Evolutionary conservation across 2,329 filamentous ascomycete genomes (phyloP).

Genomic region (Xylariales sp.): DNA sequence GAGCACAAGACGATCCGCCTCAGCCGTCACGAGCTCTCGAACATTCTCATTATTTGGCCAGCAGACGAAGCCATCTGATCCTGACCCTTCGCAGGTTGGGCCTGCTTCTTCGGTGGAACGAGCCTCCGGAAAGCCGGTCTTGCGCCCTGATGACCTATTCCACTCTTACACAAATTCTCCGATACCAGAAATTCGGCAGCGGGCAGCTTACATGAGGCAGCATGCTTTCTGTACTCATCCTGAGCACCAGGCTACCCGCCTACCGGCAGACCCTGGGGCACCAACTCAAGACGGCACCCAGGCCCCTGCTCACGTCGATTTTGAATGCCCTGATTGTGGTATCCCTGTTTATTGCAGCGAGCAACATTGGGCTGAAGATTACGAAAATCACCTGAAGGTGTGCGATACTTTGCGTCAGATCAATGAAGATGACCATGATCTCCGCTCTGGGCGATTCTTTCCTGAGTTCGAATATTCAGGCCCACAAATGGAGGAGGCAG

Average conservation of each 20-base stretch:
- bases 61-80: constrained; percentile 15
- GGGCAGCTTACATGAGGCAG: constrained; percentile 87
- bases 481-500: constrained; percentile 83
- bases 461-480: constrained; percentile 91
- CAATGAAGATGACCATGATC: constrained; percentile 96
- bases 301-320: constrained; percentile 78
- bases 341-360: constrained; percentile 91
- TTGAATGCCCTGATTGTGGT: constrained; percentile 95
- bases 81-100: constrained; percentile 9
- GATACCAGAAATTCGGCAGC: constrained; percentile 77
- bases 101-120: constrained; percentile 13
- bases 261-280: constrained; percentile 59
- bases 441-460: constrained; percentile 86
- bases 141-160: constrained; percentile 80
- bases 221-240: constrained; percentile 94
- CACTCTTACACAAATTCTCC: constrained; percentile 89
- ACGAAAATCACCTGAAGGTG: constrained; percentile 85
- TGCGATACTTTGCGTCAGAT: constrained; percentile 89
- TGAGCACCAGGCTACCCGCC: constrained; percentile 71
- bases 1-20: too few relatives aligned
- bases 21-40: too few relatives aligned
- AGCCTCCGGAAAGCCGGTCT: constrained; percentile 24
- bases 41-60: constrained; percentile 21
- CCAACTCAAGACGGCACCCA: constrained; percentile 50
- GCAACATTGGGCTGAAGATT: constrained; percentile 94